phyloP scores from a whole-genome alignment of 148 eudicot species.

The Vaccinium macrocarpon region DNA sequence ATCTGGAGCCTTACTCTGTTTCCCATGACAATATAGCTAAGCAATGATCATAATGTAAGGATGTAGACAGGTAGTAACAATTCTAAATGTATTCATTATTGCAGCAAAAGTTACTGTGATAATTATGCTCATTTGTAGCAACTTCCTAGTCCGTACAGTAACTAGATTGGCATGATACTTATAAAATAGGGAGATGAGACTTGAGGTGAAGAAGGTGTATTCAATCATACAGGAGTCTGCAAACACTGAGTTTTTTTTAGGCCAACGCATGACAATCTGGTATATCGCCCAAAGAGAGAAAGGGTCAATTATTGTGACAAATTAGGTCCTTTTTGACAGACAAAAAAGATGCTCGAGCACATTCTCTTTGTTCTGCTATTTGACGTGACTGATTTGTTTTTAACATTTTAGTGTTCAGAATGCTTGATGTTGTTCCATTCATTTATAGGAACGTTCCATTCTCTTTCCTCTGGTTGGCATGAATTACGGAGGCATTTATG shows the following conservation, averaged over 20 bases:
- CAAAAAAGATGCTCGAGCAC: neutral
- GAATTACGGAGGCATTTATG: neutral
- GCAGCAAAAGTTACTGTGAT: neutral
- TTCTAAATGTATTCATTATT: neutral
- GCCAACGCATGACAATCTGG: neutral
- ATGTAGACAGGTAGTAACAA: too few relatives aligned
- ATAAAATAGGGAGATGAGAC: neutral
- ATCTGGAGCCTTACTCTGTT: neutral
- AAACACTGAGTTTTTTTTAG: neutral
- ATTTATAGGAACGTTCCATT: neutral
- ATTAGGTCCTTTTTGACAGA: neutral
- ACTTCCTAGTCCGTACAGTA: neutral
- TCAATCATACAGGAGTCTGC: neutral
- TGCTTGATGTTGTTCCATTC: neutral
- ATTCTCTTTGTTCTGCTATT: neutral
- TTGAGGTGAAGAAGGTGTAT: neutral
- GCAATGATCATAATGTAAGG: neutral
- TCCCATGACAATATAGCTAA: neutral
- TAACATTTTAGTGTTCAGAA: neutral
- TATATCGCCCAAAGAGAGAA: neutral
- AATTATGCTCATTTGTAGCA: neutral
- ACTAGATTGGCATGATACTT: neutral
- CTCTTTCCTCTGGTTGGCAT: neutral
- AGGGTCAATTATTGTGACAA: neutral
- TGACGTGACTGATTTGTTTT: neutral